Base-by-base conservation (phyloP, 352 stramenopile genomes). In the Phytophthora meadii region DNA sequence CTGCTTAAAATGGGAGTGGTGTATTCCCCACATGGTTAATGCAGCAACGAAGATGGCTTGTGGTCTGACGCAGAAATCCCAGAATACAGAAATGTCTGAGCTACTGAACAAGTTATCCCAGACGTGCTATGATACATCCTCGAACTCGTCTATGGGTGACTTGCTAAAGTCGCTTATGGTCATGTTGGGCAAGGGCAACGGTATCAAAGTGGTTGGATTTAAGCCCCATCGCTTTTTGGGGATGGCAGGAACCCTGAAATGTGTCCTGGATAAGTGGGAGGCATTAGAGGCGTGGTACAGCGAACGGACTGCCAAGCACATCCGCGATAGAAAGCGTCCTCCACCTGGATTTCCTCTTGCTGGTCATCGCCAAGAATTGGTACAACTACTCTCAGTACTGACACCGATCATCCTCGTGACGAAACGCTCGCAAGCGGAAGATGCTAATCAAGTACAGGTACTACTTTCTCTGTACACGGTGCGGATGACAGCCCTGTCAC, bases 191-290 rank as follows among this genome's bases (percentile, higher is more conserved):
- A 28, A 58, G 9, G 51, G 28, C 19, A 60, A 51, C 19, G 27
- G 14, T 15, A 44, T 11, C 3, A 60, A 50, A 40, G 15, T 60
- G 36, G 22, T 47, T 14, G 19, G 28, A 6, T 51, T 49, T n/a
- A 60, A 60, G 11, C 52, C 40, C 2, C 40, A 60, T 42, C 52
- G 52, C 2, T 51, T 60, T 36, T 51, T 22, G 27, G 52, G 52
- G 3, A 41, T 60, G 41, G 27, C 52, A 9, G n/a, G n/a, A 15
- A 39, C 30, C 4, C 45, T 45, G 9, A 3, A 17, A 11, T 14
- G 48, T 1, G 25, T 45, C 9, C n/a, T 45, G 1, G 48, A 32
- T 12, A 55, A 55, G 19, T 44, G 30, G 30, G 9, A 2, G 2
- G 48, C 4, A 1, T 42, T 55, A 5, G 17, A 45, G 12, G 0